Percentiles rank a stretch among this genome's conserved stretches.
Conservation (phyloP, 108 stramenopile species). For the Conticribra guillardii region DNA sequence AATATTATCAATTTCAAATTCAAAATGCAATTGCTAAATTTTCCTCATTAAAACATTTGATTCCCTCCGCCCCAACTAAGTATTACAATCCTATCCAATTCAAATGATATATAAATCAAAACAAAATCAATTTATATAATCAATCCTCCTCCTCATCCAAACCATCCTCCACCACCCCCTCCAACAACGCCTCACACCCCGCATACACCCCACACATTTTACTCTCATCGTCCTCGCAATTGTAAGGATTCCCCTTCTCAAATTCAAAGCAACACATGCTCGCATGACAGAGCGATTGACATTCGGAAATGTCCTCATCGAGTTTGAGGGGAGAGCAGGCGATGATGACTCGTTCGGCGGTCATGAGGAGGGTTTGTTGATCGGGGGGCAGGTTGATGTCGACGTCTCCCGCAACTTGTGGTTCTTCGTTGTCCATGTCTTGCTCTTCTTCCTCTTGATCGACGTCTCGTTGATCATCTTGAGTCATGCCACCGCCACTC, state of each 20-base stretch:
- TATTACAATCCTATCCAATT: too few species aligned
- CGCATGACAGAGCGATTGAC: slow-evolving; percentile 24
- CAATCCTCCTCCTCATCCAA: slow-evolving; percentile 16
- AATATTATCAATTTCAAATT: too few species aligned
- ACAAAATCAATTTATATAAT: neutral
- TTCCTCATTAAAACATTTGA: neutral
- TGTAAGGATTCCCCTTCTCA: slow-evolving; percentile 13
- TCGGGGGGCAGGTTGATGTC: neutral
- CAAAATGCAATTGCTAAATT: too few species aligned
- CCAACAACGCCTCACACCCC: slow-evolving; percentile 31
- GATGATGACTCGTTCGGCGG: slow-evolving; percentile 33
- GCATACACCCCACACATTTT: slow-evolving; percentile 40
- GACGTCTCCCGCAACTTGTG: neutral
- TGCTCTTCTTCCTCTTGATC: too few species aligned
- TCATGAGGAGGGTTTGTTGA: slow-evolving; percentile 35
- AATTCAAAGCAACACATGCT: slow-evolving; percentile 40
- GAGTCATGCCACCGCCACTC: too few species aligned
- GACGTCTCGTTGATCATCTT: too few species aligned
- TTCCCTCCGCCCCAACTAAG: neutral
- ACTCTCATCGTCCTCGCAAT: slow-evolving; percentile 33
- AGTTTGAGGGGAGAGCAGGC: slow-evolving; percentile 28
- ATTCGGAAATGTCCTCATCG: slow-evolving; percentile 33
- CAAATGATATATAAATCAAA: neutral
- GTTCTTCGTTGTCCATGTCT: too few species aligned
- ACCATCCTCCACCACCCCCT: slow-evolving; percentile 19